These are phyloP conservation scores for Aspergillus niger DNA, from an alignment of 2,329 filamentous ascomycete species.

Conservation along the genomic window DNA sequence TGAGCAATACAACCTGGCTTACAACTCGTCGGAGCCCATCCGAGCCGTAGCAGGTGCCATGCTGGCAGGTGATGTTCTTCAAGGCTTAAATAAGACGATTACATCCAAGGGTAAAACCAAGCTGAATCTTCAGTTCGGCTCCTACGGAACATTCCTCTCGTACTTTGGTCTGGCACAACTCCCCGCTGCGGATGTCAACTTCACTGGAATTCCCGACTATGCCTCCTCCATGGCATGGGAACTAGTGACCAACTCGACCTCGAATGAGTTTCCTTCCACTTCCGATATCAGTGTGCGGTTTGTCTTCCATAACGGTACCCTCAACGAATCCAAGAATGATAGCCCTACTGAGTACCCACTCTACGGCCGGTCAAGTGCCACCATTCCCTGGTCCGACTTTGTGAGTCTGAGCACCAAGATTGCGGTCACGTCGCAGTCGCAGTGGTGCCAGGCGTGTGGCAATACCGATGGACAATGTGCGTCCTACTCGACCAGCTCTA, in stretches of 20 bases:
- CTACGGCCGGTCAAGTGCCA: slow-evolving; percentile 57
- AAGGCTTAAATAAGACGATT: slow-evolving; percentile 48
- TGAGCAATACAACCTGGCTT: slow-evolving; percentile 82
- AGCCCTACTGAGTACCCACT: slow-evolving; percentile 59
- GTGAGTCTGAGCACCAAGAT: slow-evolving; percentile 64
- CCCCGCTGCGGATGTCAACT: slow-evolving; percentile 57
- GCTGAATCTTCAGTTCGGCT: slow-evolving; percentile 60
- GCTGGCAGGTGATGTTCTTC: slow-evolving; percentile 64
- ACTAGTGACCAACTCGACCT: slow-evolving; percentile 56
- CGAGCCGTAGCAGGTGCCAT: slow-evolving; percentile 60
- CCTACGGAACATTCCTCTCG: slow-evolving; percentile 62
- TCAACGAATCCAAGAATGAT: slow-evolving; percentile 39
- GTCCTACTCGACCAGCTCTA: slow-evolving; percentile 35
- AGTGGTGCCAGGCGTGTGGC: slow-evolving; percentile 77
- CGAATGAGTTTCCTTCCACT: slow-evolving; percentile 44
- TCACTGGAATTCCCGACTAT: slow-evolving; percentile 80
- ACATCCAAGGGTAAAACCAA: slow-evolving; percentile 40
- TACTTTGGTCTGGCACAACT: slow-evolving; percentile 64
- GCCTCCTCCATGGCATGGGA: slow-evolving; percentile 81
- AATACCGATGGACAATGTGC: slow-evolving; percentile 70
- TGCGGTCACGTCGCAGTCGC: slow-evolving; percentile 62
- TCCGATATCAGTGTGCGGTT: slow-evolving; percentile 62
- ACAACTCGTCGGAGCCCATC: slow-evolving; percentile 61
- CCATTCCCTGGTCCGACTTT: slow-evolving; percentile 71
- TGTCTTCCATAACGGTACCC: slow-evolving; percentile 64